These are phyloP conservation scores for Neurospora hispaniola DNA, from an alignment of 495 filamentous ascomycete genomes.

Conservation along the genomic window DNA sequence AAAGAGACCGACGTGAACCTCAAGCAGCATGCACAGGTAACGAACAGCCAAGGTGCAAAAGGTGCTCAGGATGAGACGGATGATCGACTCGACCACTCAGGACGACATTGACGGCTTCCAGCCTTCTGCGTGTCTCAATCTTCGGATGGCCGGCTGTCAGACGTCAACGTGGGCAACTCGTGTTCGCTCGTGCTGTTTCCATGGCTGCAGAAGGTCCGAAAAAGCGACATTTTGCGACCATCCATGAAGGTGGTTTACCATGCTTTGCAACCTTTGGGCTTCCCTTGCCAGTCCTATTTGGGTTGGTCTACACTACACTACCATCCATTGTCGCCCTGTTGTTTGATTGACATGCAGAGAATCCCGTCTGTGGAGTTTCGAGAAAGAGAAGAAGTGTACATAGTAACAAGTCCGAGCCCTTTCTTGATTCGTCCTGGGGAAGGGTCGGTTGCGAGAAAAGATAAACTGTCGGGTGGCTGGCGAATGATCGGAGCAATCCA, in stretches of 20 bases:
- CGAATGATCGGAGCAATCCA: not conserved
- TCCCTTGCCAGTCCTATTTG: not conserved
- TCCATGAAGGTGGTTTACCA: not conserved
- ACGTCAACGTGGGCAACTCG: conserved; percentile 18
- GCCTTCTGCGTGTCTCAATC: not conserved
- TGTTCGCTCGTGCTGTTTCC: conserved; percentile 2
- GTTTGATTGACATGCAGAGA: conserved; percentile 1
- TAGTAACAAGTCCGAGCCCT: not conserved
- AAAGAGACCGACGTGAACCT: not conserved
- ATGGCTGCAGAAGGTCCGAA: not conserved
- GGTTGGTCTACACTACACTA: not conserved
- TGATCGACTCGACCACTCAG: not conserved
- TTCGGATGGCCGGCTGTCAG: conserved; percentile 1
- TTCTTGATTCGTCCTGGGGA: not conserved
- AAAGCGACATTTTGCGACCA: not conserved
- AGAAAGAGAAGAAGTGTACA: not conserved
- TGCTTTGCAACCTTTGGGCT: not conserved
- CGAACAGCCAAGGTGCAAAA: not conserved
- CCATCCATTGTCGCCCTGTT: not conserved
- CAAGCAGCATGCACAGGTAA: not conserved
- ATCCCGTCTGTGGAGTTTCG: not conserved
- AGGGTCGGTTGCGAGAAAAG: not conserved
- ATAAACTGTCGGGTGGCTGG: not conserved
- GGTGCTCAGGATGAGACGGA: not conserved
- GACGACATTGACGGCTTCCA: not conserved